A percentile compares a stretch with the other conserved stretches of the same genome.
phyloP scores from a whole-genome alignment of 805 yeast species.

The Lipomyces yamadae region DNA sequence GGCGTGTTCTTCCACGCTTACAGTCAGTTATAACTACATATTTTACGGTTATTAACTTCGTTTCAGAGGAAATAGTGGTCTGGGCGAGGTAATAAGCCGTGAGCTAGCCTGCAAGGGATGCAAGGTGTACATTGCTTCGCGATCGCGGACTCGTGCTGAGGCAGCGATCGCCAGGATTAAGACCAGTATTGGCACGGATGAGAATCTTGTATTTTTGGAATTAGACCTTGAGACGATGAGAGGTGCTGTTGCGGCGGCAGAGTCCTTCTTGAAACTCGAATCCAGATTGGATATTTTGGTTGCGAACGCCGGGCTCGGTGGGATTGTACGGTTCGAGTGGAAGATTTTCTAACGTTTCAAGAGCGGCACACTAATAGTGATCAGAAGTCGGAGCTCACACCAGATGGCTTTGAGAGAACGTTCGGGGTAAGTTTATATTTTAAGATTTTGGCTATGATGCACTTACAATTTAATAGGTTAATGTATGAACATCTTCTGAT shows the following conservation, averaged over 20 bases:
- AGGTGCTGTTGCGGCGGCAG: constrained; percentile 27
- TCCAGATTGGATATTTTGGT: constrained; percentile 61
- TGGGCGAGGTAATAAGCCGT: constrained; percentile 32
- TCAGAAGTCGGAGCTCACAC: constrained; percentile 27
- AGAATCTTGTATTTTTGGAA: constrained; percentile 27
- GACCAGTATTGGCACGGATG: constrained; percentile 15
- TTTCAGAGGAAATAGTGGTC: constrained; percentile 32
- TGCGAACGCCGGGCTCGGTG: constrained; percentile 71
- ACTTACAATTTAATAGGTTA: neutral
- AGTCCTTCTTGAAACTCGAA: constrained; percentile 51
- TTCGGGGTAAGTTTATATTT: constrained; percentile 24
- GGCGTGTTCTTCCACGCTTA: neutral
- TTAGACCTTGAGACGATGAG: constrained; percentile 31
- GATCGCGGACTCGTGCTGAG: constrained; percentile 25
- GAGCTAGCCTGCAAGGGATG: constrained; percentile 34
- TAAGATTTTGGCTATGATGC: neutral
- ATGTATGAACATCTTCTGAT: neutral
- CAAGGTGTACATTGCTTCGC: constrained; percentile 32
- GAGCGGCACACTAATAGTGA: neutral
- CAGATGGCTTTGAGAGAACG: constrained; percentile 33
- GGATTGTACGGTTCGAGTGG: constrained; percentile 15
- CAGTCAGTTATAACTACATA: neutral
- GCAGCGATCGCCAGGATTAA: constrained; percentile 32
- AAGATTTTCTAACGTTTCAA: neutral
- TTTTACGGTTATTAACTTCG: neutral